Base-by-base conservation (phyloP, 73 alveolate genomes). In the Symbiodinium natans region DNA sequence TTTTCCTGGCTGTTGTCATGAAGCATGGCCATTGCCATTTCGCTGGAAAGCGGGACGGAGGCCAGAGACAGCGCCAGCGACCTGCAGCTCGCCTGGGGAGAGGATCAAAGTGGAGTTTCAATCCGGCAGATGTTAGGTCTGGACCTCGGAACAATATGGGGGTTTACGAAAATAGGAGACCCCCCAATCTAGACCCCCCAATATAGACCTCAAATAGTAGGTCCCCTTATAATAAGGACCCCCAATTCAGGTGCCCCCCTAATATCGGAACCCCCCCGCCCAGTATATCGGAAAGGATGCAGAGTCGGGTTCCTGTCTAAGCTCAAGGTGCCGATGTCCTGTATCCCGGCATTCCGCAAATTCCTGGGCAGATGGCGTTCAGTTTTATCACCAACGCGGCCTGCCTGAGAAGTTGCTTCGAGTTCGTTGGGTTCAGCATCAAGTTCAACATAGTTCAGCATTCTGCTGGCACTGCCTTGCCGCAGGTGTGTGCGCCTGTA, bases 321-420 rank as follows among this genome's bases (percentile, higher is more conserved):
- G 36, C 80, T 29, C 31, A n/a, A 90, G 97, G 97, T 90, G 97
- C 97, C 80, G n/a, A 75, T 34, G 97, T 90, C 46, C 97, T 90
- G 29, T 90, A 90, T 73, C 97, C 97, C 34, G 97, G 97, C 43
- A 90, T 90, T 73, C 97, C 97, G 15, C 41, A 85, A 9, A 90
- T 90, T 42, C 56, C 97, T 10, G 97, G 97, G 19, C 97, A 90
- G 33, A 90, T 90, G 97, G 97, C 97, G 33, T 90, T 90, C 80
- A 90, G 88, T 36, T 90, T 90, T 39, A 90, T 90, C 39, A 90
- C 97, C 48, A 90, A 90, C 31, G 97, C 39, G 10, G 71, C 94
- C 46, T n/a, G 95, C 86, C 86, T 19, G 27, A 82, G 34, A 82
- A 15, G 10, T 17, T 21, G 85, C 25, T 74, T 25, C 36, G 19